A percentile compares a stretch with the other conserved stretches of the same genome.
Conservation (phyloP, 345 rosid genomes). For the Jatropha curcas region DNA sequence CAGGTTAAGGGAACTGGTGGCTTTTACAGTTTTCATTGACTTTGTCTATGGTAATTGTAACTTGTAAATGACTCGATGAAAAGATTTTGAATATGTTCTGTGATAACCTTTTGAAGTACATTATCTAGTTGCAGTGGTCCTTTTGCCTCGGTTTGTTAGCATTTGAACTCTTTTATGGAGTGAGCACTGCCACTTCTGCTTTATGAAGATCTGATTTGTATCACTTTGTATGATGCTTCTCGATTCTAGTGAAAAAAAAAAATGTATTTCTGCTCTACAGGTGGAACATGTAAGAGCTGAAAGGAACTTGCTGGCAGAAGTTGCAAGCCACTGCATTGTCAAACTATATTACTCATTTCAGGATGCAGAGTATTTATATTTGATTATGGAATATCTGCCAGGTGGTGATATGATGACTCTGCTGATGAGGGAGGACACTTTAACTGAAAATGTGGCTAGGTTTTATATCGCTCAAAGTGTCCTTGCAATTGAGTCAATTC, state of each 20-base stretch:
- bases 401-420: constrained; percentile 99
- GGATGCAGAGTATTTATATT: constrained; percentile 83
- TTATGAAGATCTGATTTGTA: no score
- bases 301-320: constrained; percentile 95
- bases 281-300: constrained; percentile 99
- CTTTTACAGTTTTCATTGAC: not conserved
- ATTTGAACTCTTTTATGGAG: not conserved
- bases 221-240: not conserved
- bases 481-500: constrained; percentile 94
- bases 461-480: constrained; percentile 96
- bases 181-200: not conserved
- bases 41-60: not conserved
- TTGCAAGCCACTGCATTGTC: constrained; percentile 92
- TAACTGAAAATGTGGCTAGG: constrained; percentile 75
- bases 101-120: not conserved
- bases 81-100: not conserved
- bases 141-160: not conserved
- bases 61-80: not conserved
- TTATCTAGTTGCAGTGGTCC: not conserved
- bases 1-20: not conserved
- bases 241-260: constrained; percentile 12
- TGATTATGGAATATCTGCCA: constrained; percentile 97
- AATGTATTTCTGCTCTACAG: constrained; percentile 37
- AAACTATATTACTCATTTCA: constrained; percentile 96
- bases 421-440: constrained; percentile 89